These are phyloP conservation scores for Neurospora sp. DNA, from an alignment of 2,329 filamentous ascomycete genomes.

Conservation along the genomic window DNA sequence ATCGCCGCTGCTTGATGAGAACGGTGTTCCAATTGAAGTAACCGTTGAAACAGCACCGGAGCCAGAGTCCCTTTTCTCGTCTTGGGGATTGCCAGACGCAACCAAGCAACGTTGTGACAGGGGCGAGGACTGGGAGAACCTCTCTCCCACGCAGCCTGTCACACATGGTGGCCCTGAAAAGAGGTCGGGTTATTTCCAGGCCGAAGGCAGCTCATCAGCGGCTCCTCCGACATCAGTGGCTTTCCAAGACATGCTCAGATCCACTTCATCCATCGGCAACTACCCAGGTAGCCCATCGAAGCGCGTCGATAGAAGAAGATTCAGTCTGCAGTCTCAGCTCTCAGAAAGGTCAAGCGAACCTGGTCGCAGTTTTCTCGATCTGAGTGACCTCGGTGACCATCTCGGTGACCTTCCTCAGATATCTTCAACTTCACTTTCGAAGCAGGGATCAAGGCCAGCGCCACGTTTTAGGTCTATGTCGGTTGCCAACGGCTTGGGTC, in stretches of 20 bases:
- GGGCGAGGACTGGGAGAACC: conserved; percentile 1
- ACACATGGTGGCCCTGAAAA: neutral
- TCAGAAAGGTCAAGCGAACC: conserved; percentile 3
- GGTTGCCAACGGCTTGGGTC: conserved; percentile 14
- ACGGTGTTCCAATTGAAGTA: neutral
- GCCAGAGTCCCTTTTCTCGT: conserved; percentile 15
- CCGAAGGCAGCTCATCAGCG: neutral
- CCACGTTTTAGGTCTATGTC: conserved; percentile 18
- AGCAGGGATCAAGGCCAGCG: conserved; percentile 13
- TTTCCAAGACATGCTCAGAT: conserved; percentile 13
- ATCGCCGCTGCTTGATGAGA: conserved; percentile 9
- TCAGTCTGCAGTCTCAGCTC: conserved; percentile 16
- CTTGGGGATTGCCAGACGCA: conserved; percentile 8
- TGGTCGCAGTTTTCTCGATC: neutral
- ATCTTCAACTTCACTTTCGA: conserved; percentile 10
- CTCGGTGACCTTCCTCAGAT: conserved; percentile 5
- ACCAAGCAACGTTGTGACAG: conserved; percentile 1
- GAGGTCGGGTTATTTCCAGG: neutral
- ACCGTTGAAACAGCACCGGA: conserved; percentile 6
- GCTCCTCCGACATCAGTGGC: neutral
- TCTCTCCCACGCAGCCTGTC: neutral
- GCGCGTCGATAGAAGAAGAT: conserved; percentile 13
- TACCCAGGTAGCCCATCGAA: conserved; percentile 19
- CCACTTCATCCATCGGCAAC: conserved; percentile 25
- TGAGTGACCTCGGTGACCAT: conserved; percentile 3